These are phyloP conservation scores for Scheffersomyces stipitis DNA, from an alignment of 805 yeast species.

Conservation along the genomic window DNA sequence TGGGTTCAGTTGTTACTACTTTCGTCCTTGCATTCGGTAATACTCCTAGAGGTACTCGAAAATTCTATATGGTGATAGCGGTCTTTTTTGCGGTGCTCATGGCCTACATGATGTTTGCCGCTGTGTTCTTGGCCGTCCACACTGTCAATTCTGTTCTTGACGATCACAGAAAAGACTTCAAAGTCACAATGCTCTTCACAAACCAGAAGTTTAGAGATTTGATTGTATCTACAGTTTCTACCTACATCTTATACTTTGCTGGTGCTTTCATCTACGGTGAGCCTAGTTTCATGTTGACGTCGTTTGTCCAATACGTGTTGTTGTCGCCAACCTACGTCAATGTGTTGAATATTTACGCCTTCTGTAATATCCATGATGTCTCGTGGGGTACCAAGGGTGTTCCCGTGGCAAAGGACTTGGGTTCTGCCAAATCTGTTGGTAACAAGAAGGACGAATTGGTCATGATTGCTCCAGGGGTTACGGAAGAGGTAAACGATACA, in stretches of 20 bases:
- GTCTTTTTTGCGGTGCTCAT: conserved; percentile 81
- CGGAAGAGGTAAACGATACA: conserved; percentile 70
- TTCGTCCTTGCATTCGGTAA: conserved; percentile 92
- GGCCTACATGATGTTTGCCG: conserved; percentile 88
- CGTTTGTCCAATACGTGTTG: conserved; percentile 79
- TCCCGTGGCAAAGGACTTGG: conserved; percentile 65
- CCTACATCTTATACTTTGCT: conserved; percentile 75
- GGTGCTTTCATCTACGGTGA: conserved; percentile 82
- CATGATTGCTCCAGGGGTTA: conserved; percentile 63
- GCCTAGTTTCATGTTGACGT: conserved; percentile 90
- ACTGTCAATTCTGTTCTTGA: conserved; percentile 61
- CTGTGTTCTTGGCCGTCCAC: conserved; percentile 73
- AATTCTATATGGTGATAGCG: conserved; percentile 72
- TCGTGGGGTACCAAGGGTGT: conserved; percentile 98
- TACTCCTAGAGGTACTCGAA: conserved; percentile 86
- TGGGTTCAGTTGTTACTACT: conserved; percentile 76
- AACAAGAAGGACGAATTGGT: conserved; percentile 38
- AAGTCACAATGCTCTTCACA: conserved; percentile 50
- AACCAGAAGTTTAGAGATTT: conserved; percentile 80
- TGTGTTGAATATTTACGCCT: conserved; percentile 89
- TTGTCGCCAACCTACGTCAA: conserved; percentile 89
- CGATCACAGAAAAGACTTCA: conserved; percentile 41
- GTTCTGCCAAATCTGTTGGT: conserved; percentile 68
- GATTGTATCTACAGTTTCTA: conserved; percentile 80
- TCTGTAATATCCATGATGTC: conserved; percentile 93